Percentiles rank a stretch among this genome's conserved stretches.
phyloP scores from a whole-genome alignment of 163 green algal genomes.

The Volvox carteri region DNA sequence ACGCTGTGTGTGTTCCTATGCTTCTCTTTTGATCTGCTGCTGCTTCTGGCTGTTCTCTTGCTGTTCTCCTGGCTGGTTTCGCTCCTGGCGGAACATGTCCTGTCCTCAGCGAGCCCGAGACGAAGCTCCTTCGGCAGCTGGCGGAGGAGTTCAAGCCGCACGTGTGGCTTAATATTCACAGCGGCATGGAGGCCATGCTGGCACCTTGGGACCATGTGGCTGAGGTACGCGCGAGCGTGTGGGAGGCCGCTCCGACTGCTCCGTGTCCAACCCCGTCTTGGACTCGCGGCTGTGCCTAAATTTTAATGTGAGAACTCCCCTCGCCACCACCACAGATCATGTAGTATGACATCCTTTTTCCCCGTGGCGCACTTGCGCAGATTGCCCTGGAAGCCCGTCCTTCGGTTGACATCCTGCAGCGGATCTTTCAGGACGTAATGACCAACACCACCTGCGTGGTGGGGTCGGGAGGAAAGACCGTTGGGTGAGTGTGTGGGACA shows the following conservation, averaged over 20 bases:
- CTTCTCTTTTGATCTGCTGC: too few species aligned
- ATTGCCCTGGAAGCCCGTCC: slow-evolving; percentile 43
- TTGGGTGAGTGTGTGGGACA: slow-evolving; percentile 92
- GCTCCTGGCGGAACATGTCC: too few species aligned
- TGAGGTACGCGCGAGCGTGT: too few species aligned
- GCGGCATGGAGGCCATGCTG: slow-evolving; percentile 97
- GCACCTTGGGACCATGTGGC: slow-evolving; percentile 94
- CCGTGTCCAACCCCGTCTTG: too few species aligned
- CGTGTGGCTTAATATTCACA: slow-evolving; percentile 96
- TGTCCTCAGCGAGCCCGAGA: slow-evolving; percentile 90
- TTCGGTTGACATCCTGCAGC: slow-evolving; percentile 63
- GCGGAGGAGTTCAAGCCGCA: slow-evolving; percentile 85
- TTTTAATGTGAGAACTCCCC: too few species aligned
- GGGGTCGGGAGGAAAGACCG: slow-evolving; percentile 92
- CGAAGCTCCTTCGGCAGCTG: slow-evolving; percentile 78
- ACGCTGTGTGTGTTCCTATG: too few species aligned
- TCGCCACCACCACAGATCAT: too few species aligned
- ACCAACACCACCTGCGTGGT: slow-evolving; percentile 79
- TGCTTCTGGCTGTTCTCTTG: too few species aligned
- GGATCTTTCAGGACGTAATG: slow-evolving; percentile 61
- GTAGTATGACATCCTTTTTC: too few species aligned
- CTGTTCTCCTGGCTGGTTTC: too few species aligned
- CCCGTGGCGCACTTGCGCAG: neutral
- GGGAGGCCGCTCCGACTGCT: too few species aligned
- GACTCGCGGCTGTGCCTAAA: too few species aligned